Conservation (phyloP, 352 stramenopile genomes). For the Globisporangium parvum region DNA sequence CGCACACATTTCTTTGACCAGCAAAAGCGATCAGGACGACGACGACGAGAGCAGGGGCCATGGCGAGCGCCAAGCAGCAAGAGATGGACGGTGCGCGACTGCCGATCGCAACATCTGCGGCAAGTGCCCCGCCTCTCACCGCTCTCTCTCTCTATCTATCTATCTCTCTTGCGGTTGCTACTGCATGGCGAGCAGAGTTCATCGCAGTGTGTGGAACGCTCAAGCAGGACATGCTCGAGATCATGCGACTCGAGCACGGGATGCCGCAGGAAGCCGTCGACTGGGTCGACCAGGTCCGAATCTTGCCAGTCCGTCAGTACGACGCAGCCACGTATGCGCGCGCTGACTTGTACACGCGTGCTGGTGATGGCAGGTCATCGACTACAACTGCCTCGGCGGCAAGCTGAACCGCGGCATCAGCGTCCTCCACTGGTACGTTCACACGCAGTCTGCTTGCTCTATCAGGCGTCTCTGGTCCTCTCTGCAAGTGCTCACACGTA, state of each 20-base stretch:
- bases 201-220: constrained; percentile 63
- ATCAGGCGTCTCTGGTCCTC: neutral
- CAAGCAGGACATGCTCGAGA: constrained; percentile 71
- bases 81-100: constrained; percentile 36
- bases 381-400: constrained; percentile 97
- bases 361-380: constrained; percentile 83
- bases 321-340: too few species aligned
- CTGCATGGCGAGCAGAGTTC: constrained; percentile 51
- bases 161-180: too few species aligned
- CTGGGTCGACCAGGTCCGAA: constrained; percentile 52
- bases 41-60: neutral
- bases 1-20: constrained; percentile 1
- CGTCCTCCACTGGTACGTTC: constrained; percentile 83
- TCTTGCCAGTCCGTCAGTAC: neutral
- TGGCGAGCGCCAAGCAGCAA: constrained; percentile 30
- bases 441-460: too few species aligned
- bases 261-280: constrained; percentile 78
- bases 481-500: neutral
- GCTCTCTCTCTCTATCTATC: too few species aligned
- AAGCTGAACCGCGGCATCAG: constrained; percentile 98
- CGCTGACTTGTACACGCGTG: too few species aligned
- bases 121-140: too few species aligned
- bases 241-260: constrained; percentile 50
- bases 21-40: constrained; percentile 1
- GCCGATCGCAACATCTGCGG: too few species aligned